Percentiles rank a stretch among this genome's conserved stretches.
Conservation (phyloP, 306 rosid genomes). For the Citrullus amarus region DNA sequence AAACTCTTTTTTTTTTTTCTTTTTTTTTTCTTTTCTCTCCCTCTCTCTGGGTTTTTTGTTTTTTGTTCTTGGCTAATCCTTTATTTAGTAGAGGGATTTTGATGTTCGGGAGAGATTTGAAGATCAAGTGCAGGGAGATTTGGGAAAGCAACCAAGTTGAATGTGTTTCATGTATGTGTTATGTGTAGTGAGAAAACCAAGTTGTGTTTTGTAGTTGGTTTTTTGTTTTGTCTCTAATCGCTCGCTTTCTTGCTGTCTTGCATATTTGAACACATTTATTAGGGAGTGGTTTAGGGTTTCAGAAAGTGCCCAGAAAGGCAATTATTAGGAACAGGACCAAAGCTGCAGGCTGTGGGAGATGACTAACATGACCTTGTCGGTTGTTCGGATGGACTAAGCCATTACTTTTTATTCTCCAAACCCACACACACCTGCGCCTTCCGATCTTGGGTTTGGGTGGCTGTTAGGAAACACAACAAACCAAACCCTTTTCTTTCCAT, state of each 20-base stretch:
- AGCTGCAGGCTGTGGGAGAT: conserved; percentile 45
- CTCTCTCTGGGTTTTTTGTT: conserved; percentile 1
- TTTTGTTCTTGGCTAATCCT: neutral
- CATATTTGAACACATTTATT: conserved; percentile 24
- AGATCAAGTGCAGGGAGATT: conserved; percentile 29
- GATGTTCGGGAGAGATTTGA: neutral
- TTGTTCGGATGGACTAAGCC: conserved; percentile 24
- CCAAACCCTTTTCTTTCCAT: neutral
- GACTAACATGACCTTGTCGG: conserved; percentile 81
- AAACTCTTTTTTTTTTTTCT: neutral
- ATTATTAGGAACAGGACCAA: conserved; percentile 63
- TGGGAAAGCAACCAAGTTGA: conserved; percentile 1
- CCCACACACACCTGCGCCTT: neutral
- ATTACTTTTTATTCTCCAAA: conserved; percentile 5
- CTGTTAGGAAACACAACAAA: conserved; percentile 54
- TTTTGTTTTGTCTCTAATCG: neutral
- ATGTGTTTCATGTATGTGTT: neutral
- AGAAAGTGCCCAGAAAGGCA: conserved; percentile 27
- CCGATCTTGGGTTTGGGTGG: conserved; percentile 33
- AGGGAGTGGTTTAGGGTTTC: conserved; percentile 25
- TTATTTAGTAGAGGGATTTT: neutral
- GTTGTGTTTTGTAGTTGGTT: neutral
- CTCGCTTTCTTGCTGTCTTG: conserved; percentile 1
- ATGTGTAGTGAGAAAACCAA: conserved; percentile 2
- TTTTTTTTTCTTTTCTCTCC: neutral